Base-by-base conservation (phyloP, 202 grass and related monocot species). In the Elaeis oleifera region DNA sequence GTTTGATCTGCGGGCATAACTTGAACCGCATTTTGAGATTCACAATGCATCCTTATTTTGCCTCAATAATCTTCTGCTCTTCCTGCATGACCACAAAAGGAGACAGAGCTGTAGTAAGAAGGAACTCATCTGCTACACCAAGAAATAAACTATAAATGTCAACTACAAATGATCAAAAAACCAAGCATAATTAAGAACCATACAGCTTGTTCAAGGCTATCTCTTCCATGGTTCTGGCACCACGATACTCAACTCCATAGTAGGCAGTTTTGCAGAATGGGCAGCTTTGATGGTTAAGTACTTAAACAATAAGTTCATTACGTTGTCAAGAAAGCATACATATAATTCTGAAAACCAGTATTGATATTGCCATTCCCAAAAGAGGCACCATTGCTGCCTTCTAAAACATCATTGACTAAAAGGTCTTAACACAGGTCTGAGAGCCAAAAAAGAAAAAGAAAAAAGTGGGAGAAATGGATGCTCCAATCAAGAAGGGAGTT, bases 181-280 rank as follows among this genome's bases (percentile, higher is more conserved):
- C 51, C n/a, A 51, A 54, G 20, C 36, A 44, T 13, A 59, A 4
- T 2, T 17, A 70, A 3, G 64, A 64, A 59, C 24, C 59, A 67
- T 72, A 95, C 80, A 32, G 74, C 68, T 31, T 55, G 53, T 51
- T 83, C 67, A 57, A 62, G 53, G 79, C 67, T 51, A 76, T 90
- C 70, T 75, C 75, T 23, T 64, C 80, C 53, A 59, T 25, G 22
- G 72, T 71, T 61, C 64, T 74, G 27, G 56, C 50, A 20, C 81
- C 67, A 13, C 49, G 53, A 27, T 96, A 96, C 63, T 87, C 76
- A 58, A 90, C 88, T 53, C 77, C 83, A 4, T 83, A 96, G 18
- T 19, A 64, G 59, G 70, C 39, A 58, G 55, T 79, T 80, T 96
- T 96, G 70, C 81, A 88, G 68, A 96, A 96, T 54, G 90, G 86